Percentiles rank a stretch among this genome's conserved stretches.
Evolutionary conservation across 2,329 filamentous ascomycete species (phyloP).

Genomic region (Pseudophaeomoniella oleicola): DNA sequence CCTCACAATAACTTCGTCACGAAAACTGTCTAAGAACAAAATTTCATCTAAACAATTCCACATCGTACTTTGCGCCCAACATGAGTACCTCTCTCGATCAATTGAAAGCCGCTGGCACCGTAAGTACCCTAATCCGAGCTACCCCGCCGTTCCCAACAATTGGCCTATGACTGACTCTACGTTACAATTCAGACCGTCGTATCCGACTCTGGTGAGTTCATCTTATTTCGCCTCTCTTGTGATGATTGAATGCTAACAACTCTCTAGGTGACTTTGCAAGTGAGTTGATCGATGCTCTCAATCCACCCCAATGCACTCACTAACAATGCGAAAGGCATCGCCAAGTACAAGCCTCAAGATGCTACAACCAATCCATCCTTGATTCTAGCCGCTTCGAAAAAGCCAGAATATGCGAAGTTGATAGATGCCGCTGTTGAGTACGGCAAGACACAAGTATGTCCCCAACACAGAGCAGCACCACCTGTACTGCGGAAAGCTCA

Average conservation of each 20-base stretch:
- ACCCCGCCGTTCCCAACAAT: constrained; percentile 3
- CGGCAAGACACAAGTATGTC: constrained; percentile 60
- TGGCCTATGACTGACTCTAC: constrained; percentile 7
- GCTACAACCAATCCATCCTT: constrained; percentile 98
- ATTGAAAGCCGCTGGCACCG: constrained; percentile 92
- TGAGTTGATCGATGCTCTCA: constrained; percentile 31
- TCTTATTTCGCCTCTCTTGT: constrained; percentile 2
- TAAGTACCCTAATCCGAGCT: constrained; percentile 37
- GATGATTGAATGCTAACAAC: constrained; percentile 8
- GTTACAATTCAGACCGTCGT: constrained; percentile 59
- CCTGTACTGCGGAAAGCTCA: too few relatives aligned
- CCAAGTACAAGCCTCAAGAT: constrained; percentile 99
- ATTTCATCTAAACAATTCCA: constrained; percentile 1
- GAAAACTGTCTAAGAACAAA: too few relatives aligned
- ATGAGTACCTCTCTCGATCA: constrained; percentile 92
- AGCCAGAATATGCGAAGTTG: constrained; percentile 84
- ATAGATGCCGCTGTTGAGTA: constrained; percentile 75
- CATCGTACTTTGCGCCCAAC: constrained; percentile 15
- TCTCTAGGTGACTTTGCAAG: constrained; percentile 58
- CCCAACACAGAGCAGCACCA: too few relatives aligned
- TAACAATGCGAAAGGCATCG: constrained; percentile 55
- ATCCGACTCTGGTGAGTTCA: constrained; percentile 75
- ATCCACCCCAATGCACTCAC: constrained; percentile 7
- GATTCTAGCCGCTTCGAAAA: constrained; percentile 96
- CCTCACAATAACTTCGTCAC: too few relatives aligned